phyloP scores from a whole-genome alignment of 2,329 filamentous ascomycete genomes.

The Hymenoscyphus infarciens region DNA sequence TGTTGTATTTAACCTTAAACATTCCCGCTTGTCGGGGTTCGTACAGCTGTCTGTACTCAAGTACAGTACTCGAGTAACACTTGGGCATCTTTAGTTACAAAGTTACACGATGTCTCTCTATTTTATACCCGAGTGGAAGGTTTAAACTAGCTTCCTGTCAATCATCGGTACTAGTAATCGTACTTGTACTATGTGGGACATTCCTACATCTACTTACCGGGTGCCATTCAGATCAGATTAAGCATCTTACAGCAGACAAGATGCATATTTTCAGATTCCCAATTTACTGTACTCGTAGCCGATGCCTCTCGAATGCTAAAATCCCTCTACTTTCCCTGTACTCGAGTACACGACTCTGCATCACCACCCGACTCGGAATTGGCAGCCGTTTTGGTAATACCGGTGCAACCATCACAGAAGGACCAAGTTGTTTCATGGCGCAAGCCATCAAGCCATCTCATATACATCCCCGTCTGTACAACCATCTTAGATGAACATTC shows the following conservation, averaged over 20 bases:
- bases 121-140: not conserved
- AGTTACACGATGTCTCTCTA: not conserved
- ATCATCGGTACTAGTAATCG: not conserved
- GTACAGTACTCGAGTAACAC: not conserved
- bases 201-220: not conserved
- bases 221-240: constrained; percentile 4
- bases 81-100: not conserved
- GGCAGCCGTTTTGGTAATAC: constrained; percentile 8
- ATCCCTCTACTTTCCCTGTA: not conserved
- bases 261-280: not conserved
- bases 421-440: constrained; percentile 8
- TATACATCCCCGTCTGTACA: constrained; percentile 4
- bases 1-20: not conserved
- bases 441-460: constrained; percentile 7
- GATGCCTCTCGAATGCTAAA: not conserved
- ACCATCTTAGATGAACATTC: not conserved
- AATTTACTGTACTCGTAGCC: not conserved
- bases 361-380: constrained; percentile 3
- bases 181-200: not conserved
- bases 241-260: constrained; percentile 8
- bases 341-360: not conserved
- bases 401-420: constrained; percentile 1
- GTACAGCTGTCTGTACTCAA: not conserved
- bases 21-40: not conserved
- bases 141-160: not conserved